phyloP scores from a whole-genome alignment of 2,329 filamentous ascomycete species.

The Neocucurbitaria cava region DNA sequence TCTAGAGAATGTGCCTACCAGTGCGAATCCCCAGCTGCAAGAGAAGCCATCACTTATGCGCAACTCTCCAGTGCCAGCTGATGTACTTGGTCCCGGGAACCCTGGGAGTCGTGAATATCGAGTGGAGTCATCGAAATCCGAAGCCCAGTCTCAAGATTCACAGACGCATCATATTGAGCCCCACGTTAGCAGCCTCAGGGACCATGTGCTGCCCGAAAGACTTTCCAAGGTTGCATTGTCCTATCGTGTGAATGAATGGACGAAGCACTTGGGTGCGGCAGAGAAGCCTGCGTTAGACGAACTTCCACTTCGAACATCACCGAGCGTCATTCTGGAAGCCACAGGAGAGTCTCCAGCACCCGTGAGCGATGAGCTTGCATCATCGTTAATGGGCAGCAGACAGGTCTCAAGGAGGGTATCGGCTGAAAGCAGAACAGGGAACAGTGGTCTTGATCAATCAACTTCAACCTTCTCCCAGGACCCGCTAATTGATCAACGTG shows the following conservation, averaged over 20 bases:
- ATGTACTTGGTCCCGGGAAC: slow-evolving; percentile 23
- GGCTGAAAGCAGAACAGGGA: slow-evolving; percentile 23
- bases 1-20: not conserved
- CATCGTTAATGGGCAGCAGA: slow-evolving; percentile 24
- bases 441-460: slow-evolving; percentile 27
- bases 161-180: slow-evolving; percentile 46
- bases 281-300: slow-evolving; percentile 74
- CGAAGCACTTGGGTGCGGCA: slow-evolving; percentile 82
- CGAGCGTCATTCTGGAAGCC: slow-evolving; percentile 47
- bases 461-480: slow-evolving; percentile 31
- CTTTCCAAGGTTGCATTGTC: slow-evolving; percentile 79
- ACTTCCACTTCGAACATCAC: slow-evolving; percentile 58
- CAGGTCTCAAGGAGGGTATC: slow-evolving; percentile 36
- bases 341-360: slow-evolving; percentile 64
- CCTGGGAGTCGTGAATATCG: slow-evolving; percentile 24
- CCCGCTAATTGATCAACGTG: slow-evolving; percentile 21
- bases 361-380: slow-evolving; percentile 35
- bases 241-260: slow-evolving; percentile 95
- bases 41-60: slow-evolving; percentile 12
- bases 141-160: slow-evolving; percentile 27
- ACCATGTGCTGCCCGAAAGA: slow-evolving; percentile 69
- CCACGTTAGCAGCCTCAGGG: slow-evolving; percentile 49
- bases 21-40: not conserved
- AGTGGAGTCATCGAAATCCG: slow-evolving; percentile 53
- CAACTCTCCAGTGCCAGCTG: slow-evolving; percentile 26